phyloP scores from a whole-genome alignment of 2,329 filamentous ascomycete genomes.

The Colletotrichum sp. region DNA sequence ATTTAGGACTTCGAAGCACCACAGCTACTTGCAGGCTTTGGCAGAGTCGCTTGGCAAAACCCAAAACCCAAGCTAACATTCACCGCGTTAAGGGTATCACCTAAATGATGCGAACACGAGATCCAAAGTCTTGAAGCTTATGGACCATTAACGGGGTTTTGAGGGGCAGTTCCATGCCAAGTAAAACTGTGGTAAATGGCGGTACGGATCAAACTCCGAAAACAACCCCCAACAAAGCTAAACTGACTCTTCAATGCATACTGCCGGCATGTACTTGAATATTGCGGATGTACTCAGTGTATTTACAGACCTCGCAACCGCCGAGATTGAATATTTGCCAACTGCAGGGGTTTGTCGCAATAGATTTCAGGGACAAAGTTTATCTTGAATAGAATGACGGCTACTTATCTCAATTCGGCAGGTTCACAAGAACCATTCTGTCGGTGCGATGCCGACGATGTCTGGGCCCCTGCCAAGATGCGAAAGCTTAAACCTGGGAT shows the following conservation, averaged over 20 bases:
- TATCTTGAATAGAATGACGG: background rate
- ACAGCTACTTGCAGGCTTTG: background rate
- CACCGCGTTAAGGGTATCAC: accelerated
- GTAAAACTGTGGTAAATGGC: background rate
- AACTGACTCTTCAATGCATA: background rate
- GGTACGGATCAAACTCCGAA: background rate
- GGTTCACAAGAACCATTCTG: background rate
- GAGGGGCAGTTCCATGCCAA: background rate
- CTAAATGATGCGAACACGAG: background rate
- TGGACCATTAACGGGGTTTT: background rate
- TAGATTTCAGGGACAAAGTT: background rate
- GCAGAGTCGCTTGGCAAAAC: background rate
- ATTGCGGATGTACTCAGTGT: background rate
- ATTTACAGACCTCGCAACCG: accelerated
- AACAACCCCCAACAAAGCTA: background rate
- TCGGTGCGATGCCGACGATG: background rate
- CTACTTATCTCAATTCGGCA: background rate
- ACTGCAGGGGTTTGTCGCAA: background rate
- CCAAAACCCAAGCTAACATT: background rate
- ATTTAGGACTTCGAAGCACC: accelerated
- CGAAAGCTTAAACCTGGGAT: background rate
- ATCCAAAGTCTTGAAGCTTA: background rate
- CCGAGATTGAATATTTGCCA: background rate
- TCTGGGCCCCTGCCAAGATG: background rate
- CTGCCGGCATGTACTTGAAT: background rate